Evolutionary conservation across 495 filamentous ascomycete genomes (phyloP).

Genomic region (Coniosporium apollinis): DNA sequence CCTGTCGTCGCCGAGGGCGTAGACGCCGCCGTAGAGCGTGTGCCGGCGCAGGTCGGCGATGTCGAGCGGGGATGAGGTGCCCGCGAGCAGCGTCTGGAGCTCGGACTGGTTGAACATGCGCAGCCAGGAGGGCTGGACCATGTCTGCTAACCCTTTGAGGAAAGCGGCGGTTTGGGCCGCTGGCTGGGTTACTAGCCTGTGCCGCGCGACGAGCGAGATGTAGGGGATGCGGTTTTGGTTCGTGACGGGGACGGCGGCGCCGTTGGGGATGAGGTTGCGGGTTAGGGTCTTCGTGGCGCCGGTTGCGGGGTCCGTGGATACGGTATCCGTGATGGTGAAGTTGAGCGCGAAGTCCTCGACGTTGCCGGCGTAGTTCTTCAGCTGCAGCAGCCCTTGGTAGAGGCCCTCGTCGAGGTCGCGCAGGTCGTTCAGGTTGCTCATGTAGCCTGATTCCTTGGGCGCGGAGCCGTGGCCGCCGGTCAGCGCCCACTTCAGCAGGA

Average conservation of each 20-base stretch:
- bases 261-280: conserved; percentile 55
- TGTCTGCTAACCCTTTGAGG: conserved; percentile 63
- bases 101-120: conserved; percentile 97
- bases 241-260: conserved; percentile 64
- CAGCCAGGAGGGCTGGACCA: conserved; percentile 85
- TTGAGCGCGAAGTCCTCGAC: conserved; percentile 69
- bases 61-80: conserved; percentile 68
- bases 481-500: conserved; percentile 86
- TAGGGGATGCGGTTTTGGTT: conserved; percentile 88
- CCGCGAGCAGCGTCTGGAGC: conserved; percentile 80
- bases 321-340: conserved; percentile 75
- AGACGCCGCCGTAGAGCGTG: conserved; percentile 77
- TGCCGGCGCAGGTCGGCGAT: conserved; percentile 75
- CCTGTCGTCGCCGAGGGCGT: conserved; percentile 72
- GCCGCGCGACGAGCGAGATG: conserved; percentile 75
- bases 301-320: conserved; percentile 21
- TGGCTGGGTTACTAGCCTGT: conserved; percentile 68
- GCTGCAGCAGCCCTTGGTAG: conserved; percentile 61
- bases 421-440: conserved; percentile 82
- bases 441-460: conserved; percentile 51
- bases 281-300: conserved; percentile 37
- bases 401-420: conserved; percentile 84
- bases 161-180: conserved; percentile 70
- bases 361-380: conserved; percentile 31
- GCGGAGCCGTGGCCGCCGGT: conserved; percentile 46